Evolutionary conservation across 371 early-diverging fungal species (phyloP).

Genomic region (Fennellomyces sp.): DNA sequence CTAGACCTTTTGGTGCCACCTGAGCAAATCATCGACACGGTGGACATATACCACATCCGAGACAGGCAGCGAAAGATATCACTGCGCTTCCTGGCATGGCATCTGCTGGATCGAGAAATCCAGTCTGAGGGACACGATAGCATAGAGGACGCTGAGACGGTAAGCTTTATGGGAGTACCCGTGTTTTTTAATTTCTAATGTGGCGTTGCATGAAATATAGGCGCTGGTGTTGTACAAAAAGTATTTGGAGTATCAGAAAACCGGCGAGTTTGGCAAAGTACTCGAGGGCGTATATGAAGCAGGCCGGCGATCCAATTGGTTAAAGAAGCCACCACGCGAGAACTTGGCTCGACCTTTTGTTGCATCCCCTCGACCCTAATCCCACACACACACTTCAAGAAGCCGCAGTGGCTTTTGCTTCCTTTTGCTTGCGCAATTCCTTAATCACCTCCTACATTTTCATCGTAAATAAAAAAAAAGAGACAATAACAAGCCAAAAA

Average conservation of each 20-base stretch:
- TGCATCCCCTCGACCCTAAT: background rate
- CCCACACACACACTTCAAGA: background rate
- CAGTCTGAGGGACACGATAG: slow-evolving; percentile 91
- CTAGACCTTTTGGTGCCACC: slow-evolving; percentile 86
- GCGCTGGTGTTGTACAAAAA: slow-evolving; percentile 84
- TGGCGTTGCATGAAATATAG: slow-evolving; percentile 32
- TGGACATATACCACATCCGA: slow-evolving; percentile 85
- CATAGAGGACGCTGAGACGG: slow-evolving; percentile 90
- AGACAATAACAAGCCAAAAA: slow-evolving; percentile 44
- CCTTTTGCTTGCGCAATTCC: slow-evolving; percentile 4
- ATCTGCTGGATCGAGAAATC: slow-evolving; percentile 80
- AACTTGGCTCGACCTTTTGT: slow-evolving; percentile 2
- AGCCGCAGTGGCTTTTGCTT: background rate
- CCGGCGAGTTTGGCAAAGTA: slow-evolving; percentile 71
- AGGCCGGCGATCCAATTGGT: slow-evolving; percentile 71
- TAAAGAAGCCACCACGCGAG: slow-evolving; percentile 42
- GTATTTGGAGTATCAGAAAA: slow-evolving; percentile 65
- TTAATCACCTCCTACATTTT: slow-evolving; percentile 5
- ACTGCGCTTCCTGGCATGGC: slow-evolving; percentile 91
- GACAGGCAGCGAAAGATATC: slow-evolving; percentile 83
- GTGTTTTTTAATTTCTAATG: too few relatives aligned
- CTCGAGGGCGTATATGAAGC: slow-evolving; percentile 85
- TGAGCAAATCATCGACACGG: slow-evolving; percentile 89
- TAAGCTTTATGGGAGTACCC: slow-evolving; percentile 30
- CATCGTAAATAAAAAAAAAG: slow-evolving; percentile 15